Evolutionary conservation across 345 rosid genomes (phyloP), one percentile per base, ranked within the genome.

Genomic region (Acer campestre): DNA sequence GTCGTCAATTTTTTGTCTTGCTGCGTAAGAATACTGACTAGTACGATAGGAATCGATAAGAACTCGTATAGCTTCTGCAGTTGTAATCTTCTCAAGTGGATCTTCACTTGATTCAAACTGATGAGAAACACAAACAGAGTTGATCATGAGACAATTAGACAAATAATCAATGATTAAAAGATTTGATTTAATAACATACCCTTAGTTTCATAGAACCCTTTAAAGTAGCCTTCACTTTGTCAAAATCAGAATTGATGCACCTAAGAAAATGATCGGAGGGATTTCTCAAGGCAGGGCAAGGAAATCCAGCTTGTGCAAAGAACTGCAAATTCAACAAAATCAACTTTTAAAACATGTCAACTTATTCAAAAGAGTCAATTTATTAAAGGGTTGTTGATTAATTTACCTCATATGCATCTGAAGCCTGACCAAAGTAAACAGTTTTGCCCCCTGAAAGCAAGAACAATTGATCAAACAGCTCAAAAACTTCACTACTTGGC

Each of bases 231-330:
- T 94, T 90, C 71, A 93, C 97, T 89, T 93, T 95, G 82, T 95
- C 98, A 40, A 95, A 95, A 80, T 95, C 99, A 17, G 98, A 87
- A 83, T 95, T 95, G 70, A 95, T 78, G 78, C 99, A 93, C 80
- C 99, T 80, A 59, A 95, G 92, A 77, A 95, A 95, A 87, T 95
- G 98, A 84, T 95, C 99, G 12, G 99, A 95, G 4, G 97, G 98
- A 84, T 92, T 95, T 90, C 99, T 89, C 84, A 93, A 77, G 77
- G 97, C 83, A 75, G 99, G 98, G 82, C 98, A 95, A 25, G 99
- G 99, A 64, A 95, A 93, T 71, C 98, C 99, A 27, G 97, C 98
- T 85, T 91, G 93, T 68, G 96, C 99, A 29, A 95, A 95, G 89
- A 95, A 95, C 99, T 95, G 86, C 76, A 44, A 40, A 73, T 20